These are phyloP conservation scores for Wickerhamiella cacticola DNA, from an alignment of 805 yeast species.

Conservation along the genomic window DNA sequence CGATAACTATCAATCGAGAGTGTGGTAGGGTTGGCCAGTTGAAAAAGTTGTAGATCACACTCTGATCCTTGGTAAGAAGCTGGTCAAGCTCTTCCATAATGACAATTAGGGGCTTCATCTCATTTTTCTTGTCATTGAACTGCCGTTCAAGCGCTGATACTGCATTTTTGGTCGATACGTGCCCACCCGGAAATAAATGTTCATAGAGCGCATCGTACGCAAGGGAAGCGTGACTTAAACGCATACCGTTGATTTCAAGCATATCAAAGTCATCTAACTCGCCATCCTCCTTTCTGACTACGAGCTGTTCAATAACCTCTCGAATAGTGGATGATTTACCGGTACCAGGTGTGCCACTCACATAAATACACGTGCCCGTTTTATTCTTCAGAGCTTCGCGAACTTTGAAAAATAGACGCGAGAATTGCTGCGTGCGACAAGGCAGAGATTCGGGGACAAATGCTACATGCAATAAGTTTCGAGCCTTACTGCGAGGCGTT, in stretches of 20 bases:
- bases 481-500: conserved; percentile 24
- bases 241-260: conserved; percentile 84
- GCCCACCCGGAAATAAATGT: conserved; percentile 39
- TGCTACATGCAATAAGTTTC: conserved; percentile 28
- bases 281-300: conserved; percentile 31
- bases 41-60: conserved; percentile 85
- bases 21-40: conserved; percentile 87
- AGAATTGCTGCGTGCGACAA: conserved; percentile 76
- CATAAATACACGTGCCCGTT: conserved; percentile 73
- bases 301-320: conserved; percentile 66
- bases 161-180: conserved; percentile 34
- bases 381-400: conserved; percentile 59
- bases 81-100: conserved; percentile 91
- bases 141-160: conserved; percentile 57
- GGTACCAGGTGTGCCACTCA: conserved; percentile 96
- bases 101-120: conserved; percentile 32
- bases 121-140: conserved; percentile 33
- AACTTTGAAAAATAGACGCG: conserved; percentile 51
- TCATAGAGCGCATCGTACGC: conserved; percentile 81
- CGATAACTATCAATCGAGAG: conserved; percentile 75
- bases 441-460: conserved; percentile 47
- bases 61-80: conserved; percentile 64
- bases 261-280: conserved; percentile 47
- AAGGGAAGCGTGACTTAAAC: conserved; percentile 61
- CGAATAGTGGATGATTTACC: conserved; percentile 92